These are phyloP conservation scores for Eucalyptus polyanthemos DNA, from an alignment of 345 rosid species.

Conservation along the genomic window DNA sequence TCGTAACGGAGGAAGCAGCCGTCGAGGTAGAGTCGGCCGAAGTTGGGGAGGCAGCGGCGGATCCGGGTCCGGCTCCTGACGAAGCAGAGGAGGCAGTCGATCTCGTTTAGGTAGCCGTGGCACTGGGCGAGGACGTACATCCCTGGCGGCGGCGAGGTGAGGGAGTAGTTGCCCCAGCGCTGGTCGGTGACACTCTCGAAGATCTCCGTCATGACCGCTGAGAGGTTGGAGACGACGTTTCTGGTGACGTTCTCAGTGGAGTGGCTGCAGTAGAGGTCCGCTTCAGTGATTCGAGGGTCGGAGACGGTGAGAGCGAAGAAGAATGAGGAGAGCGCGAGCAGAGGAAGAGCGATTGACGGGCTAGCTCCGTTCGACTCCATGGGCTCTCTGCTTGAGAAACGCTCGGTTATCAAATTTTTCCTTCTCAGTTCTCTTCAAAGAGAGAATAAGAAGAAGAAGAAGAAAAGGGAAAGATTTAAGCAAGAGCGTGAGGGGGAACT, in stretches of 20 bases:
- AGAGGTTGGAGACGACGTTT: background rate
- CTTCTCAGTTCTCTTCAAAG: background rate
- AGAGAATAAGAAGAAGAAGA: background rate
- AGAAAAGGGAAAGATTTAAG: background rate
- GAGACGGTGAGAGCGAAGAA: background rate
- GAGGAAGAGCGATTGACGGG: background rate
- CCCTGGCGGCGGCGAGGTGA: background rate
- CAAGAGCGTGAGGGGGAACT: background rate
- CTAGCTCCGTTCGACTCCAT: background rate
- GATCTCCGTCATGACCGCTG: slow-evolving; percentile 4
- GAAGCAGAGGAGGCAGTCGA: slow-evolving; percentile 28
- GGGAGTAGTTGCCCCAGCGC: background rate
- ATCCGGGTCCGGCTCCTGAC: background rate
- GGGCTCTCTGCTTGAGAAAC: background rate
- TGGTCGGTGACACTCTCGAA: background rate
- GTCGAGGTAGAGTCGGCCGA: slow-evolving; percentile 32
- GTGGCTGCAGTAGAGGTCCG: too few species aligned
- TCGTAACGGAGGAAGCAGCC: slow-evolving; percentile 58
- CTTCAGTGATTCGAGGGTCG: background rate
- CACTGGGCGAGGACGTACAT: slow-evolving; percentile 30
- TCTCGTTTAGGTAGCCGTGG: slow-evolving; percentile 13
- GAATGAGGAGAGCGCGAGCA: background rate
- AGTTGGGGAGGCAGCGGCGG: too few species aligned
- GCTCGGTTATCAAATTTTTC: background rate
- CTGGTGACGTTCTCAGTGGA: background rate